phyloP scores from a whole-genome alignment of 805 yeast species.

The Spathaspora gorwiae region DNA sequence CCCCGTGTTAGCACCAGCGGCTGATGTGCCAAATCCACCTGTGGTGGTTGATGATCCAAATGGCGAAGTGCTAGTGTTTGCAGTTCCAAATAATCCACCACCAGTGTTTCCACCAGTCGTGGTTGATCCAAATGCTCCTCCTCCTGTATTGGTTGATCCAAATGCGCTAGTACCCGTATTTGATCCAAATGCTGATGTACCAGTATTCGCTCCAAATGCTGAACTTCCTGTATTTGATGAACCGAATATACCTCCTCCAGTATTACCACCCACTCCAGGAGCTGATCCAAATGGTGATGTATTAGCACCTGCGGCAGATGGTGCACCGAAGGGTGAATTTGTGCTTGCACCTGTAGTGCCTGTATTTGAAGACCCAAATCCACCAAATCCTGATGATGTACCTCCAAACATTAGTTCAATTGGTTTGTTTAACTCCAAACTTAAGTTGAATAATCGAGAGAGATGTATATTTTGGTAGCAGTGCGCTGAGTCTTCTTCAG shows the following conservation, averaged over 20 bases:
- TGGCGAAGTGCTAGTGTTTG: conserved; percentile 20
- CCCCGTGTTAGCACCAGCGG: conserved; percentile 10
- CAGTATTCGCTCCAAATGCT: conserved; percentile 8
- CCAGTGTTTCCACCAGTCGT: conserved; percentile 9
- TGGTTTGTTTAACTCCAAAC: not conserved
- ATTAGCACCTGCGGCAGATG: conserved; percentile 9
- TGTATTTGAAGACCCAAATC: conserved; percentile 29
- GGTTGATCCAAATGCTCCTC: conserved; percentile 18
- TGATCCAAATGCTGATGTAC: conserved; percentile 25
- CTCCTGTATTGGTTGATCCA: conserved; percentile 14
- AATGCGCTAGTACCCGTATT: not conserved
- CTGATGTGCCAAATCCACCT: conserved; percentile 15
- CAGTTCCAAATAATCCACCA: conserved; percentile 24
- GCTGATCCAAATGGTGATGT: conserved; percentile 15
- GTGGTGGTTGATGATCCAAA: conserved; percentile 37
- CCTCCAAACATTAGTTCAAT: conserved; percentile 43
- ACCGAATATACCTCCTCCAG: conserved; percentile 15
- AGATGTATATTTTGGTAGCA: too few species aligned
- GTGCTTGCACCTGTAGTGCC: conserved; percentile 17
- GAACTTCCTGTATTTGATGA: not conserved
- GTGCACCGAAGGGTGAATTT: conserved; percentile 18
- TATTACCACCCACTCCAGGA: conserved; percentile 8
- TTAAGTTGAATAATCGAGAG: too few species aligned
- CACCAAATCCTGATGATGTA: conserved; percentile 50
- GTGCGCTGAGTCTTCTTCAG: too few species aligned